phyloP scores from a whole-genome alignment of 108 stramenopile species.

The Ochromonas danica region DNA sequence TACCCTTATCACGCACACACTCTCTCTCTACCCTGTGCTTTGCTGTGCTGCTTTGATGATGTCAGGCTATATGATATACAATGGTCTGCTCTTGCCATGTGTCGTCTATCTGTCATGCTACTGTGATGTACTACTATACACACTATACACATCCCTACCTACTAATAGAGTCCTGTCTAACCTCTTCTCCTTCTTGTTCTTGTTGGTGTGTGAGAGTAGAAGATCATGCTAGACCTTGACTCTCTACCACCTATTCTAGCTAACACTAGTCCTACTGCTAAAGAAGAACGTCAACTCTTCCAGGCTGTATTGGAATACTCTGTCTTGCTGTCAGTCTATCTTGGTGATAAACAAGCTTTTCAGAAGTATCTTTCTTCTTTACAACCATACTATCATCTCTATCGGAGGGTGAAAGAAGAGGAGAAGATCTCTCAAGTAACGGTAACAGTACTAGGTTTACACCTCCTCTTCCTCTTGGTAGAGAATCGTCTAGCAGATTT shows the following conservation, averaged over 20 bases:
- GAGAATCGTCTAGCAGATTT: conserved; percentile 83
- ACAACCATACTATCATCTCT: conserved; percentile 62
- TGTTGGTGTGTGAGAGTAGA: too few relatives aligned
- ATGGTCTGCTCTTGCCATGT: too few relatives aligned
- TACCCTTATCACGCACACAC: too few relatives aligned
- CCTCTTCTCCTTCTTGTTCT: too few relatives aligned
- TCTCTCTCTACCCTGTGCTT: too few relatives aligned
- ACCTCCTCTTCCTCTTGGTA: conserved; percentile 77
- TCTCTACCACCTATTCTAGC: conserved; percentile 27
- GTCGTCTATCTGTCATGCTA: too few relatives aligned
- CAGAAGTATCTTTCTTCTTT: conserved; percentile 74
- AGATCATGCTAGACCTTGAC: conserved; percentile 25
- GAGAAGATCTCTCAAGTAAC: not conserved
- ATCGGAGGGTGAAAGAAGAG: not conserved
- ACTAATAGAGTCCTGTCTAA: too few relatives aligned
- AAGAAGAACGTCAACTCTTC: conserved; percentile 48
- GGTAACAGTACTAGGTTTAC: conserved; percentile 63
- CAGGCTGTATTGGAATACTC: conserved; percentile 69
- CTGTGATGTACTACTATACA: too few relatives aligned
- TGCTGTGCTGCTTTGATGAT: too few relatives aligned
- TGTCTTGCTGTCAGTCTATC: conserved; percentile 69
- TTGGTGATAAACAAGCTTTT: conserved; percentile 76
- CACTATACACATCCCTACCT: too few relatives aligned
- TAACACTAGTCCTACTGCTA: not conserved
- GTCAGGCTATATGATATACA: too few relatives aligned